A percentile compares a stretch with the other conserved stretches of the same genome.
Evolutionary conservation across 2,329 filamentous ascomycete species (phyloP).

Genomic region (Pseudocercospora ulei): DNA sequence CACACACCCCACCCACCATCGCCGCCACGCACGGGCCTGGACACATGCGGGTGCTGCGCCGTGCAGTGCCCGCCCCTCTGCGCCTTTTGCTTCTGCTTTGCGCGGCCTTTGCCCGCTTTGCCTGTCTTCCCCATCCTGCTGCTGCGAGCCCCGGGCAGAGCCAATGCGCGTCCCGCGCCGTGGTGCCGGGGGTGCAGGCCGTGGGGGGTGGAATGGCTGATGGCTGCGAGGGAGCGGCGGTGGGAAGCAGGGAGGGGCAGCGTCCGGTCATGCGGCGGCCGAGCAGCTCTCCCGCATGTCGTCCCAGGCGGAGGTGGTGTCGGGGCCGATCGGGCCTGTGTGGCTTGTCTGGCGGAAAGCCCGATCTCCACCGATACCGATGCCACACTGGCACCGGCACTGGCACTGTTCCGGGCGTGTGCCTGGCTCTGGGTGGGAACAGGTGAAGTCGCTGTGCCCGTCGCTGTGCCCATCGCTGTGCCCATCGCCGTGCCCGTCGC

Average conservation of each 20-base stretch:
- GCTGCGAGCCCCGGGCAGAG: neutral
- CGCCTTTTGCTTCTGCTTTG: slow-evolving; percentile 26
- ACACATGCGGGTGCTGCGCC: slow-evolving; percentile 11
- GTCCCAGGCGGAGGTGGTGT: neutral
- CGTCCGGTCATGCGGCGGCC: slow-evolving; percentile 7
- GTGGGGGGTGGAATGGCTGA: too few species aligned
- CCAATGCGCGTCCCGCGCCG: neutral
- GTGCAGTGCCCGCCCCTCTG: slow-evolving; percentile 16
- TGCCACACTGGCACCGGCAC: too few species aligned
- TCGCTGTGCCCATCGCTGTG: too few species aligned
- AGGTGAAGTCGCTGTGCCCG: too few species aligned
- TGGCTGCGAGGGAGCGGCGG: slow-evolving; percentile 15
- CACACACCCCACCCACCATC: slow-evolving; percentile 20
- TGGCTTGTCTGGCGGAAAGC: too few species aligned
- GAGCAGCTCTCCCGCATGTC: slow-evolving; percentile 7
- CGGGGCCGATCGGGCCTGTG: too few species aligned
- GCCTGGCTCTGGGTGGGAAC: too few species aligned
- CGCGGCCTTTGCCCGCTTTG: slow-evolving; percentile 24
- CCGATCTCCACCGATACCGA: too few species aligned
- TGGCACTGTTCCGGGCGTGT: too few species aligned
- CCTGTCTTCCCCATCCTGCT: slow-evolving; percentile 21
- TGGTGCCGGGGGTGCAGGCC: neutral
- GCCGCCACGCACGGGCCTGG: slow-evolving; percentile 10
- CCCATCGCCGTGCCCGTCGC: too few species aligned
- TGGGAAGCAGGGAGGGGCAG: slow-evolving; percentile 9